Percentiles rank a stretch among this genome's conserved stretches.
Evolutionary conservation across 2,329 filamentous ascomycete genomes (phyloP).

Genomic region (Claviceps purpurea): DNA sequence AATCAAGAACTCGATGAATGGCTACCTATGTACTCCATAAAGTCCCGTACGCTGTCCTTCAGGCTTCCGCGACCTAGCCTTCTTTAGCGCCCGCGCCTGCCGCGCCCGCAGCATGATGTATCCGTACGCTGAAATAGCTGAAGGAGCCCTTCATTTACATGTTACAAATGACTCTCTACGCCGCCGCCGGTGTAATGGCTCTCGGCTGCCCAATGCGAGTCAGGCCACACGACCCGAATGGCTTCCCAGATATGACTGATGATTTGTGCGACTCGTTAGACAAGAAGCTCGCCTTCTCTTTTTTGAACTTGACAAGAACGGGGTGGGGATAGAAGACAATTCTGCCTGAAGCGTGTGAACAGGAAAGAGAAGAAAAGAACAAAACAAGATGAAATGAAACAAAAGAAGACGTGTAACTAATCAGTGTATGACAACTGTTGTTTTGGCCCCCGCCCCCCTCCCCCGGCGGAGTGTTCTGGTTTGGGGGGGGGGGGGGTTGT

Average conservation of each 20-base stretch:
- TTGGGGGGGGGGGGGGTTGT: neutral
- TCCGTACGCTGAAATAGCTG: no score
- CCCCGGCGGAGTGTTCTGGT: no score
- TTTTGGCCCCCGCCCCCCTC: neutral
- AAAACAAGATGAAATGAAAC: constrained; percentile 12
- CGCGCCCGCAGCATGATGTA: no score
- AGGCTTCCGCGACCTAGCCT: no score
- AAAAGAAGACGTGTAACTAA: neutral
- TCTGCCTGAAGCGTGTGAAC: neutral
- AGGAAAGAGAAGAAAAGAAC: constrained; percentile 23
- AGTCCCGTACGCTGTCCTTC: no score
- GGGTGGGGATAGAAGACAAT: neutral
- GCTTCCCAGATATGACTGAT: constrained; percentile 86
- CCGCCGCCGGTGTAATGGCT: constrained; percentile 48
- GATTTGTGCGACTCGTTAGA: constrained; percentile 14
- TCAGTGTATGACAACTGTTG: neutral
- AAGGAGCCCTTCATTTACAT: neutral
- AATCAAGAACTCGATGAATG: no score
- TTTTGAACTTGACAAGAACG: neutral
- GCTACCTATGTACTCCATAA: no score
- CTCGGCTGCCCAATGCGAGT: constrained; percentile 69
- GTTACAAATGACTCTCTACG: constrained; percentile 67
- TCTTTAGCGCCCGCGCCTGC: no score
- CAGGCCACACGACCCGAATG: constrained; percentile 81
- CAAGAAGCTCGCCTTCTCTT: constrained; percentile 1